Conservation (phyloP, 768 basidiomycete genomes). For the Sarcomyxa edulis region DNA sequence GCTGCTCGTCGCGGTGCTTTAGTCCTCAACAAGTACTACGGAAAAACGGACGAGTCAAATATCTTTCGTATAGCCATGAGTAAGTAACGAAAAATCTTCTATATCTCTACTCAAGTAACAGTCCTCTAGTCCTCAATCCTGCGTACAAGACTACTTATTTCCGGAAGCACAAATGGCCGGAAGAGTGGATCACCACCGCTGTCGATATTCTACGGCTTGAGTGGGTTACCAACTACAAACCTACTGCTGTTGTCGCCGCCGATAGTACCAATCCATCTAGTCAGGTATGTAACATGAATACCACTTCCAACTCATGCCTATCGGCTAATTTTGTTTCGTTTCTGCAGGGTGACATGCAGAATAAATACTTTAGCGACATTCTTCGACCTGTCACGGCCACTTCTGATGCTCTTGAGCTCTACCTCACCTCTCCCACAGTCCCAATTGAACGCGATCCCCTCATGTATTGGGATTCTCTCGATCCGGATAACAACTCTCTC, state of each 20-base stretch:
- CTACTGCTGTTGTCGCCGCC: neutral
- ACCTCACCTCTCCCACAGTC: slow-evolving; percentile 10
- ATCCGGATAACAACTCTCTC: slow-evolving; percentile 17
- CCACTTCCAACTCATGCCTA: neutral
- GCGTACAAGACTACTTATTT: slow-evolving; percentile 29
- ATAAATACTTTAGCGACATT: slow-evolving; percentile 4
- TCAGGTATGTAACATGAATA: too few relatives aligned
- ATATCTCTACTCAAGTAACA: slow-evolving; percentile 1
- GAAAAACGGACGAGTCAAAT: slow-evolving; percentile 12
- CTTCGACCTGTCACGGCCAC: slow-evolving; percentile 4
- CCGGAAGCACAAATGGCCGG: slow-evolving; percentile 19
- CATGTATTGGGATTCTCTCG: neutral
- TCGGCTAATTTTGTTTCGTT: neutral
- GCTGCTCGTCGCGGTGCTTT: slow-evolving; percentile 12
- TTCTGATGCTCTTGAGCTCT: slow-evolving; percentile 20
- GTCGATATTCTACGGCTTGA: slow-evolving; percentile 14
- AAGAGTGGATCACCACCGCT: slow-evolving; percentile 23
- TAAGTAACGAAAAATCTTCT: slow-evolving; percentile 6
- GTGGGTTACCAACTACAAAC: slow-evolving; percentile 7
- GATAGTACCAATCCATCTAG: neutral
- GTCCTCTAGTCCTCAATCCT: slow-evolving; percentile 29
- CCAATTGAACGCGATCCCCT: neutral
- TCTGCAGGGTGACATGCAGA: neutral
- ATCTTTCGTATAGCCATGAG: slow-evolving; percentile 19
- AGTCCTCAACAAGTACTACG: slow-evolving; percentile 18